Evolutionary conservation across 306 rosid genomes (phyloP), one percentile per base, ranked within the genome.

Genomic region (Cajanus cajan): DNA sequence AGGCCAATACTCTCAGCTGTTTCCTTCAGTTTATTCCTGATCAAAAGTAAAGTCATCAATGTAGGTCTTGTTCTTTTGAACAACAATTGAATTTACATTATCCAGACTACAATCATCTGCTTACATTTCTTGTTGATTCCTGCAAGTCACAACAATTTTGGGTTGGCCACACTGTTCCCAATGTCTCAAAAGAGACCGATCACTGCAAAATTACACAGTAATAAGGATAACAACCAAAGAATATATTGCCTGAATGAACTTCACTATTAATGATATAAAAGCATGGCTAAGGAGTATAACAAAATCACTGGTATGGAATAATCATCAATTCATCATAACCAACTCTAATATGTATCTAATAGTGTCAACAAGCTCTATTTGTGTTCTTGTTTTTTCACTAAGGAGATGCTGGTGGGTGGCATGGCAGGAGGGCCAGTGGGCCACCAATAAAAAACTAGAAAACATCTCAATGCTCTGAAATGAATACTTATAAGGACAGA

Each of bases 161-260:
- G 97, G 92, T 76, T 94, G 97, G 87, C 98, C 93, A 31, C 89
- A 86, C 36, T 83, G 87, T 78, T 94, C 98, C 98, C 98, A 94
- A 61, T 81, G 90, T 82, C 93, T 89, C 85, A 94, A 82, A 82
- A 94, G 97, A 67, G 86, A 83, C 55, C 89, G 86, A 73, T 85
- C 68, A 57, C 97, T 92, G 92, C 83, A 85, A 73, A 72, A 73
- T 68, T 25, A 74, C 44, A 24, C 34, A 45, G 34, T 50, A 63
- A 45, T 10, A 73, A 69, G 25, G 61, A 33, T 16, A 5, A 76
- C 24, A 24, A 65, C 24, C 15, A 77, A 14, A 16, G n/a, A 18
- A 73, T 16, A 41, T 12, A 57, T 59, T 31, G 70, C 43, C 24
- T 58, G 14, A 55, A 45, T 43, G 68, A 14, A 45, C 54, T 47